Conservation (phyloP, 768 basidiomycete genomes). For the Auricularia sp. region DNA sequence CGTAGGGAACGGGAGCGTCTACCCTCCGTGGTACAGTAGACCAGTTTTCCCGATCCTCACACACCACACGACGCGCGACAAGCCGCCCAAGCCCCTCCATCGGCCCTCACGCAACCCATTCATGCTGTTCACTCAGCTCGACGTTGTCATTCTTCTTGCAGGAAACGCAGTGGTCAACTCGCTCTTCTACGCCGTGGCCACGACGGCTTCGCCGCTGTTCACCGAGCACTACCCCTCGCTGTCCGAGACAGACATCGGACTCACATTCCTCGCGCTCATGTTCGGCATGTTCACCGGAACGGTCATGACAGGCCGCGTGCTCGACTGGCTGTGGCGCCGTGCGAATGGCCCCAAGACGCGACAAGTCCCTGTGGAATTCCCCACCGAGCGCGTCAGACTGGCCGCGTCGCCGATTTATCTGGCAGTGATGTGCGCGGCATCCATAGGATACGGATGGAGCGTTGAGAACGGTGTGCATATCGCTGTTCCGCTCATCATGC, state of each 20-base stretch:
- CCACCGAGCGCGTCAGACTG: constrained; percentile 21
- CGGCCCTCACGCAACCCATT: constrained; percentile 36
- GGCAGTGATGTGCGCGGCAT: constrained; percentile 5
- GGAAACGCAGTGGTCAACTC: constrained; percentile 46
- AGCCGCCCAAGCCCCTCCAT: constrained; percentile 28
- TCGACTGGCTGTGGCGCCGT: constrained; percentile 35
- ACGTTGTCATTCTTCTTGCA: constrained; percentile 42
- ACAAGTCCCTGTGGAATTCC: constrained; percentile 10
- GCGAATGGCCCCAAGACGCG: constrained; percentile 9
- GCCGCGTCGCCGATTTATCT: constrained; percentile 13
- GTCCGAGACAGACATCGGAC: constrained; percentile 56
- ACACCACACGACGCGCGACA: not conserved
- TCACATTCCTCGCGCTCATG: constrained; percentile 72
- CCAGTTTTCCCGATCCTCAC: constrained; percentile 21
- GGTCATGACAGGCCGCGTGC: constrained; percentile 43
- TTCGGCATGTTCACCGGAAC: constrained; percentile 59
- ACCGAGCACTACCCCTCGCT: constrained; percentile 47
- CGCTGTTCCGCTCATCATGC: constrained; percentile 18
- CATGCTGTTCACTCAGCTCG: constrained; percentile 41
- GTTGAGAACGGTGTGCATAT: constrained; percentile 13
- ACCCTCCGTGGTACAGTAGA: constrained; percentile 20
- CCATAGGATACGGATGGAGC: constrained; percentile 20
- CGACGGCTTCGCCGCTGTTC: constrained; percentile 56
- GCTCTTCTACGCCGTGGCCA: constrained; percentile 50
- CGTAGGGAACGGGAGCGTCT: constrained; percentile 36